phyloP scores from a whole-genome alignment of 306 rosid species.

The Arachis hypogaea region DNA sequence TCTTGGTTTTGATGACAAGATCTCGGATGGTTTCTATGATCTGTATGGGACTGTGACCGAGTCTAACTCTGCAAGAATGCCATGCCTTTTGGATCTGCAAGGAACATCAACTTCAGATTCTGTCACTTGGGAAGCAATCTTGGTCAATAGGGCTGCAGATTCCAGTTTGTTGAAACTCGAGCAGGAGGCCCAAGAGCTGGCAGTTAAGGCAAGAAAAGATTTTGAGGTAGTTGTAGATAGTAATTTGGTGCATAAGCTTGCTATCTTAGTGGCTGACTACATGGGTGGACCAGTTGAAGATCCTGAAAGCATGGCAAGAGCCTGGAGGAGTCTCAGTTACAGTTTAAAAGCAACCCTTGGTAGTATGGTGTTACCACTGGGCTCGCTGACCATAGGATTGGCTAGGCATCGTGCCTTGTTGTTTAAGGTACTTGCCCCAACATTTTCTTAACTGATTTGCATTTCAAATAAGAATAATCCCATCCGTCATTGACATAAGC shows the following conservation, averaged over 20 bases:
- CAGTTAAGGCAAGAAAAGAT: constrained; percentile 58
- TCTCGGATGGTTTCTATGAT: constrained; percentile 96
- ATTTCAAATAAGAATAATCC: constrained; percentile 26
- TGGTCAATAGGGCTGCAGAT: constrained; percentile 85
- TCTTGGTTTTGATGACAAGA: constrained; percentile 97
- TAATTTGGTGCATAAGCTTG: constrained; percentile 78
- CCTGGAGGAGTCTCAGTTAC: constrained; percentile 77
- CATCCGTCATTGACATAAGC: constrained; percentile 20
- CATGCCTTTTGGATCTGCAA: constrained; percentile 95
- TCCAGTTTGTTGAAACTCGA: constrained; percentile 89
- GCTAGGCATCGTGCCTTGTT: constrained; percentile 98
- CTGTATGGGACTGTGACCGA: constrained; percentile 76
- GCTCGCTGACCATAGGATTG: constrained; percentile 87
- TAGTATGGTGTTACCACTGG: constrained; percentile 98
- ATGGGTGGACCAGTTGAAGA: constrained; percentile 97
- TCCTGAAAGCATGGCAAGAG: constrained; percentile 79
- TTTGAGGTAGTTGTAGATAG: constrained; percentile 59
- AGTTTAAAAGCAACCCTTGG: constrained; percentile 87
- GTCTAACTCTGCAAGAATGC: constrained; percentile 83
- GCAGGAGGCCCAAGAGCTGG: constrained; percentile 71
- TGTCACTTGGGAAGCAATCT: constrained; percentile 91
- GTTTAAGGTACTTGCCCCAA: constrained; percentile 70
- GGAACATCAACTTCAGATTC: constrained; percentile 67
- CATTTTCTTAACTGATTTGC: constrained; percentile 33
- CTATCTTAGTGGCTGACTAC: constrained; percentile 75